A percentile compares a stretch with the other conserved stretches of the same genome.
phyloP scores from a whole-genome alignment of 257 asterid genomes.

The Rehmannia glutinosa region DNA sequence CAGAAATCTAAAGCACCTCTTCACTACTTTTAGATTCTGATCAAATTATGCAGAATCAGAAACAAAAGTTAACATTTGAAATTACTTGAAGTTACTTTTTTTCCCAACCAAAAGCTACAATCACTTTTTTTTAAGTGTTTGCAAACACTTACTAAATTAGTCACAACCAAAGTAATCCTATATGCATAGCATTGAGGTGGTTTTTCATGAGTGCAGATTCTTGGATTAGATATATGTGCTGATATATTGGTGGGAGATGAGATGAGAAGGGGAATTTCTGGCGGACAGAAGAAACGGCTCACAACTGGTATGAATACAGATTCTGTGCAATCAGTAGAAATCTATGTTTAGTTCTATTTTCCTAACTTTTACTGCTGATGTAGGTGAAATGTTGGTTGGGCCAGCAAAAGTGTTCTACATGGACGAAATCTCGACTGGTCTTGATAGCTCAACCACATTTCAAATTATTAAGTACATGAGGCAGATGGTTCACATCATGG shows the following conservation, averaged over 20 bases:
- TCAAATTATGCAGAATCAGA: too few relatives aligned
- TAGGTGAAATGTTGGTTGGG: conserved; percentile 97
- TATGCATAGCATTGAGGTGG: background rate
- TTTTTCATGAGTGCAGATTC: conserved; percentile 49
- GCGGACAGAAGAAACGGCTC: conserved; percentile 95
- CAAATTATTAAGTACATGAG: conserved; percentile 82
- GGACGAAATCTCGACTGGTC: conserved; percentile 99
- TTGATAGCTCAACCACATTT: conserved; percentile 90
- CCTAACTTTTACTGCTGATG: conserved; percentile 2
- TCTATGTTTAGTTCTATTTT: background rate
- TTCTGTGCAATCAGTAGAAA: background rate
- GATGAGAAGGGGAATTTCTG: conserved; percentile 95
- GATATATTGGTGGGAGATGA: conserved; percentile 86
- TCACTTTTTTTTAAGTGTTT: too few relatives aligned
- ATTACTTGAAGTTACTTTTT: too few relatives aligned
- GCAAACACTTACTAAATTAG: too few relatives aligned
- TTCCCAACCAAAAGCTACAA: too few relatives aligned
- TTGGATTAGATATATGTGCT: conserved; percentile 90
- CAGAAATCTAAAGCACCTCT: too few relatives aligned
- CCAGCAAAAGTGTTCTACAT: conserved; percentile 94
- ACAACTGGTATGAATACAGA: conserved; percentile 57
- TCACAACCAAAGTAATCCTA: background rate
- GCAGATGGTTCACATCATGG: conserved; percentile 93
- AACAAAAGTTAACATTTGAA: too few relatives aligned
- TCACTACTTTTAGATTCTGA: too few relatives aligned